Evolutionary conservation across 805 yeast genomes (phyloP).

Genomic region (Yarrowia deformans): DNA sequence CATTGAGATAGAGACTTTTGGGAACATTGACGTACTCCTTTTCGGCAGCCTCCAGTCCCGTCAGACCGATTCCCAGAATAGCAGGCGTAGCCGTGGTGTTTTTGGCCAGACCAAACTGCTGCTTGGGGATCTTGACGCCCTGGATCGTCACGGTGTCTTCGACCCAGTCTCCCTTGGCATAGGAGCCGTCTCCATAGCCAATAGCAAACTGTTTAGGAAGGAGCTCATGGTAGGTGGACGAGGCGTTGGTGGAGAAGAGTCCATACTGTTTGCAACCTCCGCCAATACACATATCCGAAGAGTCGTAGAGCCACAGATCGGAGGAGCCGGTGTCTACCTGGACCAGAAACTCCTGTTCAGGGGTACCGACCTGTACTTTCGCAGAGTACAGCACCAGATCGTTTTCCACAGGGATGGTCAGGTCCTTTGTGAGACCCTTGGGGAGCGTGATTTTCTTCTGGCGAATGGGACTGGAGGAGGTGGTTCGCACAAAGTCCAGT

Average conservation of each 20-base stretch:
- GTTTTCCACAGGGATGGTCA: constrained; percentile 13
- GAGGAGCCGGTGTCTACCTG: constrained; percentile 75
- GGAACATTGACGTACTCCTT: constrained; percentile 48
- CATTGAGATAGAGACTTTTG: constrained; percentile 50
- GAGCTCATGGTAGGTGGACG: constrained; percentile 43
- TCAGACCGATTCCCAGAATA: constrained; percentile 43
- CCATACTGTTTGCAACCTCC: constrained; percentile 19
- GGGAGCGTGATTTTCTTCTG: constrained; percentile 3
- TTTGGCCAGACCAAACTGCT: constrained; percentile 42
- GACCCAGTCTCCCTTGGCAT: constrained; percentile 62
- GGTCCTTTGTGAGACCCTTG: neutral
- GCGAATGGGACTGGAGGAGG: neutral
- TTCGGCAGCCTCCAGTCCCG: constrained; percentile 41
- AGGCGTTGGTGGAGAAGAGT: constrained; percentile 24
- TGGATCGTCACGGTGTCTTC: constrained; percentile 63
- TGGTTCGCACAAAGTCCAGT: constrained; percentile 11
- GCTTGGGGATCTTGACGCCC: constrained; percentile 54
- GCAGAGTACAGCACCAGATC: constrained; percentile 24
- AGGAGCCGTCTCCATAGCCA: constrained; percentile 51
- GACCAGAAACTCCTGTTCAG: constrained; percentile 60
- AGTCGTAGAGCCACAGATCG: constrained; percentile 63
- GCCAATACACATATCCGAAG: neutral
- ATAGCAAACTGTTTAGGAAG: constrained; percentile 50
- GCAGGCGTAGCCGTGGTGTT: constrained; percentile 35
- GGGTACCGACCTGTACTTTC: constrained; percentile 58